phyloP scores from a whole-genome alignment of 2,329 filamentous ascomycete species.

The Beauveria australis region DNA sequence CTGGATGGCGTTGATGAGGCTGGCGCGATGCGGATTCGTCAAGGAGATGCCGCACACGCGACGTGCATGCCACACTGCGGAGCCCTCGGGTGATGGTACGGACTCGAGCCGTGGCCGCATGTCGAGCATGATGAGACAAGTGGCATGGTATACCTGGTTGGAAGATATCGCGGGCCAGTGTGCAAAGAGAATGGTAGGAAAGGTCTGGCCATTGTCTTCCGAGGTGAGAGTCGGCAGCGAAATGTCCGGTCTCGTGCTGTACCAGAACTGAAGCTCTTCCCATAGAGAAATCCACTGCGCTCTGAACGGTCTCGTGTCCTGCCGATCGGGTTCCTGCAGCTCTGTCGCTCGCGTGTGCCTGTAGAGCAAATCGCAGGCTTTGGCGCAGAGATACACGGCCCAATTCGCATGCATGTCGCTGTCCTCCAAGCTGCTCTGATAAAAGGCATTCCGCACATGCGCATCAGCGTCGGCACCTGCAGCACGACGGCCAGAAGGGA shows the following conservation, averaged over 20 bases:
- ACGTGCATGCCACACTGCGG: conserved; percentile 39
- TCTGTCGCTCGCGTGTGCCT: conserved; percentile 28
- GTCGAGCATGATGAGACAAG: conserved; percentile 39
- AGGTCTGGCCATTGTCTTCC: conserved; percentile 24
- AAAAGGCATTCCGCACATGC: conserved; percentile 18
- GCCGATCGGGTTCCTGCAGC: conserved; percentile 22
- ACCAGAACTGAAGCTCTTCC: conserved; percentile 40
- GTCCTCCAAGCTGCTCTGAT: conserved; percentile 22
- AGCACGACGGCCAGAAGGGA: conserved; percentile 2
- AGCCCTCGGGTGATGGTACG: conserved; percentile 16
- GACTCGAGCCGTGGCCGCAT: conserved; percentile 26
- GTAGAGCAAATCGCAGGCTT: conserved; percentile 37
- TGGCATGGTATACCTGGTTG: conserved; percentile 44
- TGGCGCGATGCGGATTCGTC: conserved; percentile 41
- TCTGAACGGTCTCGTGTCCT: conserved; percentile 24
- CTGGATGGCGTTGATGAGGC: conserved; percentile 44
- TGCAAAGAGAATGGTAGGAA: conserved; percentile 39
- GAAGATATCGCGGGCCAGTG: conserved; percentile 43
- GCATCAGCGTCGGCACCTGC: conserved; percentile 18
- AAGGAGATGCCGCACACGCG: conserved; percentile 43
- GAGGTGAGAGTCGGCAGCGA: conserved; percentile 23
- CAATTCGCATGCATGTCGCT: conserved; percentile 46
- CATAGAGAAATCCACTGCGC: conserved; percentile 36
- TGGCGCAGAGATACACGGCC: conserved; percentile 43
- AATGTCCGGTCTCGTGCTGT: conserved; percentile 30